Percentiles rank a stretch among this genome's conserved stretches.
phyloP scores from a whole-genome alignment of 768 basidiomycete species.

The Auricularia sp. region DNA sequence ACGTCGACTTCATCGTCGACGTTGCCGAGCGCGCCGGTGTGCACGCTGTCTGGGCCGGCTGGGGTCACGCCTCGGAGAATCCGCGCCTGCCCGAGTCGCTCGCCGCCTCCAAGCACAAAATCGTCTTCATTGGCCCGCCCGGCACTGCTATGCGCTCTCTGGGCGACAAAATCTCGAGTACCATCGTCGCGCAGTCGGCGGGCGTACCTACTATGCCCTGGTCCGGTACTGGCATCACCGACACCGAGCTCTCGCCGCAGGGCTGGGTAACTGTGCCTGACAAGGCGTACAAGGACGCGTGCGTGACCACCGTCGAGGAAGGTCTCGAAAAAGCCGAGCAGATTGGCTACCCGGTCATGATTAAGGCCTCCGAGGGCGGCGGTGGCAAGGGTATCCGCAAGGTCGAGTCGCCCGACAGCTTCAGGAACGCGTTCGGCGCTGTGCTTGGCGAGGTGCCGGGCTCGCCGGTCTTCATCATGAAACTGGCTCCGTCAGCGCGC shows the following conservation, averaged over 20 bases:
- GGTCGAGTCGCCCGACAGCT: conserved; percentile 76
- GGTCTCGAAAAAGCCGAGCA: conserved; percentile 73
- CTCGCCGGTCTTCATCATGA: conserved; percentile 99
- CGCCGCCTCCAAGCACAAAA: conserved; percentile 84
- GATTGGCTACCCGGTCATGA: conserved; percentile 98
- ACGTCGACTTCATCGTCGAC: conserved; percentile 97
- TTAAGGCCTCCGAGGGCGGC: conserved; percentile 98
- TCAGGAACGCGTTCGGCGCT: conserved; percentile 91
- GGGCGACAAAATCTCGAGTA: conserved; percentile 99
- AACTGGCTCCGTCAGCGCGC: conserved; percentile 93
- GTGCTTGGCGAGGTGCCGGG: conserved; percentile 96
- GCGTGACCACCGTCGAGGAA: conserved; percentile 79
- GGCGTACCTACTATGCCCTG: conserved; percentile 97
- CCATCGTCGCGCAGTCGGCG: conserved; percentile 96
- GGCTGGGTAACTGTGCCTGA: conserved; percentile 96
- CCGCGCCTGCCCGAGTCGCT: conserved; percentile 92
- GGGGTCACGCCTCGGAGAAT: conserved; percentile 99
- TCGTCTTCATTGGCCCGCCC: conserved; percentile 98
- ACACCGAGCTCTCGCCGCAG: conserved; percentile 71
- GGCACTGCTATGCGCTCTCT: conserved; percentile 98
- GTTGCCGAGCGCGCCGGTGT: conserved; percentile 95
- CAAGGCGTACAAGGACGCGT: conserved; percentile 77
- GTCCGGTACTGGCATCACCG: conserved; percentile 90
- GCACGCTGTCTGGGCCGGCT: conserved; percentile 99
- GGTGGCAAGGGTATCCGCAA: conserved; percentile 98